Base-by-base conservation (phyloP, 805 yeast species). In the Metschnikowia reukaufii region DNA sequence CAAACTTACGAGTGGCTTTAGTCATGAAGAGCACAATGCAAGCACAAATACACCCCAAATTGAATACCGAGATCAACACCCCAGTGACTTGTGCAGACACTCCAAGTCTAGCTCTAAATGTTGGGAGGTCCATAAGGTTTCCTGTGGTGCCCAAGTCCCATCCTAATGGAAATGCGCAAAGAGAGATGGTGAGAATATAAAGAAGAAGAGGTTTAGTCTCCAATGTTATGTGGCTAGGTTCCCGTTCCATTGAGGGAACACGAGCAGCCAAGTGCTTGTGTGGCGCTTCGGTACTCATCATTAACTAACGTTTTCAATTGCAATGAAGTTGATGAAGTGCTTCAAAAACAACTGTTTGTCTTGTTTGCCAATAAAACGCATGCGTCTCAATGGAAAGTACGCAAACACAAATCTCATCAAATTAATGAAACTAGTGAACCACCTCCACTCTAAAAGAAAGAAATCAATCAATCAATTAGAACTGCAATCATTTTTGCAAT, bases 121-220 rank as follows among this genome's bases (percentile, higher is more conserved):
- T 17, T 6, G 52, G 43, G 16, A 45, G 39, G 20, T 39, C 47
- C 39, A 50, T 49, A 18, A 44, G 36, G 35, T 44, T 39, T 15
- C 54, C 52, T 4, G 51, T 41, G 36, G 54, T 40, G n/a, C 49
- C 54, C 48, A 50, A 25, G 31, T 48, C 54, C 52, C 51, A 50
- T 2, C 52, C 52, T 15, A 48, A 32, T 12, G 52, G 52, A 21
- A 50, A 39, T 6, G 52, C 51, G 30, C 51, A 44, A 10, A 48
- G 36, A 15, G 42, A 31, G 20, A 45, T 15, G 20, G 15, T 18
- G 21, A 43, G 37, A 10, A 49, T 42, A 20, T 49, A 43, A 2
- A 9, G 31, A 8, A 39, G 32, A 39, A 39, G 39, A 23, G 49
- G 45, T 31, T 36, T 35, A 13, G 42, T 10, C 7, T 32, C 17